Conservation (phyloP, 2,329 filamentous ascomycete species). For the Tolypocladium cylindrosporum region DNA sequence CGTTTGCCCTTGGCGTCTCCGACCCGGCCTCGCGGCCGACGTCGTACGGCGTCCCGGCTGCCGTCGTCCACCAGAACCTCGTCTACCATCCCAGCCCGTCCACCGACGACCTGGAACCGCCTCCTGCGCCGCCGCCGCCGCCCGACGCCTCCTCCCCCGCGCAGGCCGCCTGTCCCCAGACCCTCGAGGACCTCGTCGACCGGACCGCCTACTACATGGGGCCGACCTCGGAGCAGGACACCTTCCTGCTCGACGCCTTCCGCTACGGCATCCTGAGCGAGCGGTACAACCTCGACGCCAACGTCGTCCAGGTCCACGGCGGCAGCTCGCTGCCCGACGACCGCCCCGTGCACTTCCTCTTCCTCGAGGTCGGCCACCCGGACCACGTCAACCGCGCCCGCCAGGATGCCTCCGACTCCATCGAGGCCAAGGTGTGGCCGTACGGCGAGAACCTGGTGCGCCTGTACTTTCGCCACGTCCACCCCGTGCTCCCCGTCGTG, state of each 20-base stretch:
- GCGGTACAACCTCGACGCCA: slow-evolving; percentile 32
- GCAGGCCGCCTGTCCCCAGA: slow-evolving; percentile 9
- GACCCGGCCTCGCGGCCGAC: not conserved
- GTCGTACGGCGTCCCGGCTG: slow-evolving; percentile 6
- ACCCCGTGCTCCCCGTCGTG: slow-evolving; percentile 31
- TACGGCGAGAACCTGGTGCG: slow-evolving; percentile 30
- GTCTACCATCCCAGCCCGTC: slow-evolving; percentile 1
- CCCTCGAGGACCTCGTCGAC: slow-evolving; percentile 30
- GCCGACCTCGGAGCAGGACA: slow-evolving; percentile 34
- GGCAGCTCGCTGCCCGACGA: slow-evolving; percentile 22
- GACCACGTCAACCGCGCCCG: slow-evolving; percentile 28
- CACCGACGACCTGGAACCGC: not conserved
- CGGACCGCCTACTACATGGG: slow-evolving; percentile 35
- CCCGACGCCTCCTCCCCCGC: not conserved
- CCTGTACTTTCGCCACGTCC: slow-evolving; percentile 34
- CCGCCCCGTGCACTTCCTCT: slow-evolving; percentile 34
- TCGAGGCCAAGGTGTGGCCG: slow-evolving; percentile 30
- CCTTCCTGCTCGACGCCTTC: slow-evolving; percentile 35
- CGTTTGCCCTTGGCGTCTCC: not conserved
- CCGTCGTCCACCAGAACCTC: slow-evolving; percentile 16
- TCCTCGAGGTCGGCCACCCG: slow-evolving; percentile 34
- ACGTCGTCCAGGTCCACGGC: slow-evolving; percentile 30
- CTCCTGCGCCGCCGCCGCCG: not conserved
- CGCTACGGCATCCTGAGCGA: slow-evolving; percentile 34
- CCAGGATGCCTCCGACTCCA: slow-evolving; percentile 25